These are phyloP conservation scores for Monosporozyma solicola DNA, from an alignment of 805 yeast genomes.

Conservation along the genomic window DNA sequence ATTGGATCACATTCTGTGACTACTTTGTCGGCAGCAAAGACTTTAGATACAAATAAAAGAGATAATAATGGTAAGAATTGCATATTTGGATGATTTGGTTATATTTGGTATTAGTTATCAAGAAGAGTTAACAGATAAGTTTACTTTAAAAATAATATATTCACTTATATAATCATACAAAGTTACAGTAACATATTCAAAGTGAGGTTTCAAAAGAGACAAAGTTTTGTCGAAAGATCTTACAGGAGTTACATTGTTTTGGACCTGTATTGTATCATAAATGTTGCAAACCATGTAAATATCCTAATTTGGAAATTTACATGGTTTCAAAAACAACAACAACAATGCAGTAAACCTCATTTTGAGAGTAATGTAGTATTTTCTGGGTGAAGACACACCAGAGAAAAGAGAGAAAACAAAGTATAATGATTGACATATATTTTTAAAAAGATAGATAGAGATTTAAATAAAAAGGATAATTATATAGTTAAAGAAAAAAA, in stretches of 20 bases:
- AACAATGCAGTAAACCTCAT: neutral
- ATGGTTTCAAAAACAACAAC: neutral
- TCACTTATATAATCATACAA: too few species aligned
- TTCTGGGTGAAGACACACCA: neutral
- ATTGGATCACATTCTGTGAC: constrained; percentile 13
- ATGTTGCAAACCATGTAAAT: constrained; percentile 2
- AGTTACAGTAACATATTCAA: neutral
- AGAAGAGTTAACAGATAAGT: too few species aligned
- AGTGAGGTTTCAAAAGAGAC: neutral
- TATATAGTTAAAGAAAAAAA: neutral
- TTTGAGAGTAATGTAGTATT: neutral
- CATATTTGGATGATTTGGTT: neutral
- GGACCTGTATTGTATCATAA: too few species aligned
- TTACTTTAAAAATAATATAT: too few species aligned
- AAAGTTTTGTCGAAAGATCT: neutral
- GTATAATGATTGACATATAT: constrained; percentile 1
- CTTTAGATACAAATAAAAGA: neutral
- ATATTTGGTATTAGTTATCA: too few species aligned
- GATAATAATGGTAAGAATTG: constrained; percentile 1
- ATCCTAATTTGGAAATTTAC: constrained; percentile 3
- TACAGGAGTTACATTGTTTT: neutral
- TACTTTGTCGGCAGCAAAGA: constrained; percentile 1
- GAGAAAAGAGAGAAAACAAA: neutral
- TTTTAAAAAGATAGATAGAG: constrained; percentile 1
- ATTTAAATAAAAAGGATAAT: neutral